phyloP scores from a whole-genome alignment of 2,329 filamentous ascomycete genomes.

The Aschersonia sp. region DNA sequence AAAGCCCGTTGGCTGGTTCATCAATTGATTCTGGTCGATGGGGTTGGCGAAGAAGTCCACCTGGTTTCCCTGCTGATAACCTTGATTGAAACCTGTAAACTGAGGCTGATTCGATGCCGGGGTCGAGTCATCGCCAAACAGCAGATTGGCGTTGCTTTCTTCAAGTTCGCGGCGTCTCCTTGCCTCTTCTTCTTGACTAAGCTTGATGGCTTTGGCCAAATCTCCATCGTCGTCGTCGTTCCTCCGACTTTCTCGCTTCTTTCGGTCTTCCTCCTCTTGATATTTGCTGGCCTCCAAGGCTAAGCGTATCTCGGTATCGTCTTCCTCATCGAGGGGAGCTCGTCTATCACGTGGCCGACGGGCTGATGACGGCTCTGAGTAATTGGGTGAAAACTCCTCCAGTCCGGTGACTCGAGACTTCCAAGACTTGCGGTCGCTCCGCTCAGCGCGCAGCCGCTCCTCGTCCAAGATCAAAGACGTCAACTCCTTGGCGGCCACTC shows the following conservation, averaged over 20 bases:
- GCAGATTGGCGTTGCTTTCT: constrained; percentile 65
- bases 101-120: constrained; percentile 47
- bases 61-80: constrained; percentile 90
- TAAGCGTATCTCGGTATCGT: constrained; percentile 80
- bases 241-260: constrained; percentile 52
- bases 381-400: constrained; percentile 55
- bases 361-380: constrained; percentile 23
- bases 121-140: constrained; percentile 72
- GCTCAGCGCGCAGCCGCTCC: constrained; percentile 78
- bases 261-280: constrained; percentile 81
- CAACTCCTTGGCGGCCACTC: constrained; percentile 89
- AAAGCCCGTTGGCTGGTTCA: constrained; percentile 69
- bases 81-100: constrained; percentile 85
- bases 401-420: constrained; percentile 91
- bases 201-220: constrained; percentile 82
- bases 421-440: constrained; percentile 86
- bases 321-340: constrained; percentile 48
- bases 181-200: constrained; percentile 92
- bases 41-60: constrained; percentile 98
- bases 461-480: constrained; percentile 87
- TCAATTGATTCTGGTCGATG: constrained; percentile 59
- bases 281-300: constrained; percentile 91
- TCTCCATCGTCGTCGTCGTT: constrained; percentile 60
- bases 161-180: constrained; percentile 75
- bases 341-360: constrained; percentile 34